Conservation (phyloP, 2,329 filamentous ascomycete genomes). For the Fusarium zealandicum region DNA sequence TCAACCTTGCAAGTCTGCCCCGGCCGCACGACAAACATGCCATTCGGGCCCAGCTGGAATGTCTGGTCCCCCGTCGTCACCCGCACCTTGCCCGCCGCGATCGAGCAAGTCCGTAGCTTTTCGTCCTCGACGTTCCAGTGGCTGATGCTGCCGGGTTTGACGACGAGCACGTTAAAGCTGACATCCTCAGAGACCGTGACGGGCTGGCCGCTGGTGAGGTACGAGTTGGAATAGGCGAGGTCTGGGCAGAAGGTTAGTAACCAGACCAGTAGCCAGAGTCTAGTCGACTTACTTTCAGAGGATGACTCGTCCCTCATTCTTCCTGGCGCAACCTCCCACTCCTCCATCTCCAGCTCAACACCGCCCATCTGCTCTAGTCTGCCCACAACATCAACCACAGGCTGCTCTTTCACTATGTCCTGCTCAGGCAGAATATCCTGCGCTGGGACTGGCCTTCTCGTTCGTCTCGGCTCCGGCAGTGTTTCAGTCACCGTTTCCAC, state of each 20-base stretch:
- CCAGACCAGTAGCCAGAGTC: not conserved
- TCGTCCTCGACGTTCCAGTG: conserved; percentile 42
- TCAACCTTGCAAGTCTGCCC: conserved; percentile 49
- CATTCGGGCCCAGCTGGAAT: conserved; percentile 53
- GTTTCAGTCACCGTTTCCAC: not conserved
- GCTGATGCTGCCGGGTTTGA: conserved; percentile 50
- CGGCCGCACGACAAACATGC: conserved; percentile 53
- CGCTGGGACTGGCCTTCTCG: not conserved
- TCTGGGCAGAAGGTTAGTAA: conserved; percentile 40
- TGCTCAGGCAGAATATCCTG: not conserved
- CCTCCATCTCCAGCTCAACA: conserved; percentile 48
- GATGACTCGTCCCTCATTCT: conserved; percentile 44
- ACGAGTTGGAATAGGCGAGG: conserved; percentile 54
- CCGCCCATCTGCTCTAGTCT: conserved; percentile 10
- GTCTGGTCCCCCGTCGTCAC: conserved; percentile 48
- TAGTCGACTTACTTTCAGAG: conserved; percentile 47
- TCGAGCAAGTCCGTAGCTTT: conserved; percentile 50
- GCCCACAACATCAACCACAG: not conserved
- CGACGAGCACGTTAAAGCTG: conserved; percentile 50
- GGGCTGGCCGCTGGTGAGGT: conserved; percentile 48
- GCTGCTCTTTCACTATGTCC: not conserved
- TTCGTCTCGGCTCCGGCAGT: not conserved
- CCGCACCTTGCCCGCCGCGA: conserved; percentile 52
- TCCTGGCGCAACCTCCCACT: conserved; percentile 56
- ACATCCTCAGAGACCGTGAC: conserved; percentile 49